Evolutionary conservation across 2,329 filamentous ascomycete genomes (phyloP).

Genomic region (Pyricularia sp.): DNA sequence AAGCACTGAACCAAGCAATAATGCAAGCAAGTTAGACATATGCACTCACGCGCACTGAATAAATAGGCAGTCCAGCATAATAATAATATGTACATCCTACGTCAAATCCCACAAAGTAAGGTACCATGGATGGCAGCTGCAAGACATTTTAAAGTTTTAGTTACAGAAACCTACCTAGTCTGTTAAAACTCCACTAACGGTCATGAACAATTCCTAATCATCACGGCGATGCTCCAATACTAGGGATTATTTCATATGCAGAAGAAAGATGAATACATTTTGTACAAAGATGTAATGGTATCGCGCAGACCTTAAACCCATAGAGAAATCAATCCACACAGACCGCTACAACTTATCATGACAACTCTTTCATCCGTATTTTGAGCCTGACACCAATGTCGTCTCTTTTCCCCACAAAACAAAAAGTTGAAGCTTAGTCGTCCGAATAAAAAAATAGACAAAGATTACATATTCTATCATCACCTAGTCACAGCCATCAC

Average conservation of each 20-base stretch:
- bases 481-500: not conserved
- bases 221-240: not conserved
- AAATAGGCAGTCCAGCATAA: too few species aligned
- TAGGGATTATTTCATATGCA: not conserved
- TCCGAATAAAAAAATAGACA: conserved; percentile 6
- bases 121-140: too few species aligned
- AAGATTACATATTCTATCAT: conserved; percentile 7
- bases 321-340: conserved; percentile 5
- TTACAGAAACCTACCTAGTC: too few species aligned
- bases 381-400: conserved; percentile 2
- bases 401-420: not conserved
- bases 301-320: conserved; percentile 3
- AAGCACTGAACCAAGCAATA: too few species aligned
- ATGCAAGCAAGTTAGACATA: too few species aligned
- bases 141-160: too few species aligned
- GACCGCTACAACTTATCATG: conserved; percentile 3
- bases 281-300: conserved; percentile 5
- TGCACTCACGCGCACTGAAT: too few species aligned
- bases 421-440: not conserved
- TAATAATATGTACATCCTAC: too few species aligned
- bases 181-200: not conserved
- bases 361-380: conserved; percentile 3
- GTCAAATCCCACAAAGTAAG: too few species aligned
- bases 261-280: conserved; percentile 3
- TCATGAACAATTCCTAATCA: not conserved